These are phyloP conservation scores for Penicillium sp. DNA, from an alignment of 2,329 filamentous ascomycete species.

Conservation along the genomic window DNA sequence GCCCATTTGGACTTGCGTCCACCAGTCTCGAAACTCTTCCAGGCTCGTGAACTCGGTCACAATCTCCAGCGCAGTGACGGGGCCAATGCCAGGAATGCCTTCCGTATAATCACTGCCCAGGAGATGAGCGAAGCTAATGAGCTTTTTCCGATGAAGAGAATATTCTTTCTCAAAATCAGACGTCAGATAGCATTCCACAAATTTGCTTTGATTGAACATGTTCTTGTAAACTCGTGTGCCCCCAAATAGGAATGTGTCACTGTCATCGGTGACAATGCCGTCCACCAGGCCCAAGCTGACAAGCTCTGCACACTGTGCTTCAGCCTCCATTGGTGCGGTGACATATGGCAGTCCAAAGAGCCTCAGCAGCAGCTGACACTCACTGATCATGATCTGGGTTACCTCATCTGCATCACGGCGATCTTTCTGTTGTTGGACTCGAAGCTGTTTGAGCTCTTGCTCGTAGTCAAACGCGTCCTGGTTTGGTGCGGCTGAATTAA, in stretches of 20 bases:
- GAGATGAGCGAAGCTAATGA: slow-evolving; percentile 85
- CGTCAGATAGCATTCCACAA: slow-evolving; percentile 88
- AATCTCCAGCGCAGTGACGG: slow-evolving; percentile 91
- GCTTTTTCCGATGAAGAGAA: slow-evolving; percentile 73
- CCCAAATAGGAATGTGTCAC: slow-evolving; percentile 92
- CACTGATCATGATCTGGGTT: slow-evolving; percentile 88
- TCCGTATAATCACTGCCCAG: slow-evolving; percentile 94
- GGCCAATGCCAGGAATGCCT: slow-evolving; percentile 81
- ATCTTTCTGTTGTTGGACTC: slow-evolving; percentile 94
- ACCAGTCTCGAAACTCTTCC: slow-evolving; percentile 79
- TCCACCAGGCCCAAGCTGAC: slow-evolving; percentile 83
- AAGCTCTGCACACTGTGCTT: slow-evolving; percentile 92
- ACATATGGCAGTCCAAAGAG: slow-evolving; percentile 95
- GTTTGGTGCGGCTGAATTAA: slow-evolving; percentile 67
- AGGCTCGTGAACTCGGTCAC: slow-evolving; percentile 77
- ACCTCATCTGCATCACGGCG: slow-evolving; percentile 90
- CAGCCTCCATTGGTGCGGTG: slow-evolving; percentile 97
- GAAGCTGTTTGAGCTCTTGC: slow-evolving; percentile 74
- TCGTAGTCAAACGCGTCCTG: slow-evolving; percentile 78
- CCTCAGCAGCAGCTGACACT: slow-evolving; percentile 83
- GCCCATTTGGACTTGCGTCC: slow-evolving; percentile 69
- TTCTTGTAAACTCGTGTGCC: slow-evolving; percentile 98
- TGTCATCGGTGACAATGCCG: slow-evolving; percentile 96
- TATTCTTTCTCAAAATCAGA: slow-evolving; percentile 83
- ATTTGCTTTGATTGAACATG: slow-evolving; percentile 99